Evolutionary conservation across 768 basidiomycete genomes (phyloP), one percentile per base, ranked within the genome.

Genomic region (Mrakia blollopis): DNA sequence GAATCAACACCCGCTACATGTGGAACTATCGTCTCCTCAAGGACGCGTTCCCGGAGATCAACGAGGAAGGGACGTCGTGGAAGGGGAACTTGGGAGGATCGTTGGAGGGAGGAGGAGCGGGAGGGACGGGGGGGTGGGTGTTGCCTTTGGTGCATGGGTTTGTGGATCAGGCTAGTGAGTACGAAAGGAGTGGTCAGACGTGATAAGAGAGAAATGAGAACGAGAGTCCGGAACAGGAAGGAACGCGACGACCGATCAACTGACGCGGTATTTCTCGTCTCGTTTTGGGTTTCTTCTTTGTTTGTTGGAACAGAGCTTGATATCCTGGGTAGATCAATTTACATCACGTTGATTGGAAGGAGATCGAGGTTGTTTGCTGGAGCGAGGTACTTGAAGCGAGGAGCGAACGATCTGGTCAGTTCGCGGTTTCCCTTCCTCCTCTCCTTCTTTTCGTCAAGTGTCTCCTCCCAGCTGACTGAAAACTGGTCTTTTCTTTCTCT

Each of bases 111-210:
- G 65, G 65, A n/a, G 39, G 39, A 23, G 35, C 65, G 13, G 76
- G 67, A 88, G 87, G 80, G 14, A 79, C 79, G 50, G 88, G 91
- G 41, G 87, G 90, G 72, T 99, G 96, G 96, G 86, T 98, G 9
- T 84, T 97, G 21, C 93, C 97, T 0, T 85, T 99, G 72, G 90
- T 98, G 0, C 93, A 98, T 79, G 97, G 97, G 37, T 95, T 96
- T 81, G 92, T 98, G 18, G 96, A 98, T 81, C 97, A 99, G 89
- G 94, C 96, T 41, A 98, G 96, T 97, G 79, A 81, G 94, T 86
- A 18, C 3, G 5, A 52, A 52, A 52, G 50, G 5, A 5, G 50
- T 18, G 50, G 50, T 52, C n/a, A n/a, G 11, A 44, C 44, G 5
- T 11, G 44, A 2, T 9, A 44, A 14, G 44, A 11, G 44, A 14